A percentile compares a stretch with the other conserved stretches of the same genome.
Conservation (phyloP, 208 protist genomes). For the Crithidia sp. region DNA sequence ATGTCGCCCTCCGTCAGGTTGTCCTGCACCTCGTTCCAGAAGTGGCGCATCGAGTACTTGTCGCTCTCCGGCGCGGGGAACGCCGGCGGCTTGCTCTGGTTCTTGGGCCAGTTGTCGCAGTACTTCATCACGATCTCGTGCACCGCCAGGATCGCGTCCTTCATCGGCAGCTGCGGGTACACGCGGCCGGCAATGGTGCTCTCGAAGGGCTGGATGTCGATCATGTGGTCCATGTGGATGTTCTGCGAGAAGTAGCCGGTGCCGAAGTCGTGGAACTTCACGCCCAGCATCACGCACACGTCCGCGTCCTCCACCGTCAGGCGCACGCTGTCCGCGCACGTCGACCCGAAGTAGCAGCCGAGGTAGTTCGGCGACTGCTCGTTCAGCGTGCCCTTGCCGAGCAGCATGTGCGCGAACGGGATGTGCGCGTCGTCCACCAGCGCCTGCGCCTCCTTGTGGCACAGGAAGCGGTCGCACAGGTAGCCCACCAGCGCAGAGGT, state of each 20-base stretch:
- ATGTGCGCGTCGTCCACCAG: conserved; percentile 47
- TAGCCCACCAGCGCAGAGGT: conserved; percentile 34
- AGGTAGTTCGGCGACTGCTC: conserved; percentile 55
- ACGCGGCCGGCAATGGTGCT: not conserved
- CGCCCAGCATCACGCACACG: conserved; percentile 38
- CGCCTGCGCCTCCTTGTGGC: conserved; percentile 30
- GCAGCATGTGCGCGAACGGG: conserved; percentile 41
- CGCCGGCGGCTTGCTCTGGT: conserved; percentile 15
- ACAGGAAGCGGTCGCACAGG: conserved; percentile 51
- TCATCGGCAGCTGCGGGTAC: conserved; percentile 37
- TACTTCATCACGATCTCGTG: conserved; percentile 31
- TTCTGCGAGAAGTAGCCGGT: conserved; percentile 57
- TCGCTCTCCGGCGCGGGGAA: conserved; percentile 31
- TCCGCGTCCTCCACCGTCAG: conserved; percentile 36
- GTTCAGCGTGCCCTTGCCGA: conserved; percentile 52
- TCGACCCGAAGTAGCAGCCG: conserved; percentile 39
- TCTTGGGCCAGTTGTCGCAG: conserved; percentile 22
- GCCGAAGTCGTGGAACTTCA: conserved; percentile 63
- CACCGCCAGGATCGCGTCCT: conserved; percentile 30
- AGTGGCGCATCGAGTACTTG: conserved; percentile 36
- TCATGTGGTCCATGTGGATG: conserved; percentile 10
- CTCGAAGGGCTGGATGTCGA: conserved; percentile 44
- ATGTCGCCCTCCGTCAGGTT: conserved; percentile 43
- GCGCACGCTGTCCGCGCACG: conserved; percentile 14
- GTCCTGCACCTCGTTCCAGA: conserved; percentile 47